Percentiles rank a stretch among this genome's conserved stretches.
Conservation (phyloP, 805 yeast species). For the Pichia nanzhaoensis region DNA sequence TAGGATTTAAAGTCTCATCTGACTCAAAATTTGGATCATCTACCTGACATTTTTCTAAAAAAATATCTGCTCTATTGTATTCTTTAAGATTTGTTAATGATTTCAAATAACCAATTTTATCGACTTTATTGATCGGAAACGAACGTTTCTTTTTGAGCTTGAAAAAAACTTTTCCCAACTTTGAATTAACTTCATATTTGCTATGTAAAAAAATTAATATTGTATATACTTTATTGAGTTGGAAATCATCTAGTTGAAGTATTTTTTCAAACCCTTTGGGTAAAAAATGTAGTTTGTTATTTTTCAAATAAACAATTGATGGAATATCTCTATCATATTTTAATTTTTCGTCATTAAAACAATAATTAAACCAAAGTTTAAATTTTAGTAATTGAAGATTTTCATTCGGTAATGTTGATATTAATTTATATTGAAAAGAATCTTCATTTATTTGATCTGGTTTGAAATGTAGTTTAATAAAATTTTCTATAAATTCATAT, state of each 20-base stretch:
- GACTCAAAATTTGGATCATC: conserved; percentile 12
- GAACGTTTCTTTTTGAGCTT: conserved; percentile 10
- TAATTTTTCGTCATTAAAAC: conserved; percentile 8
- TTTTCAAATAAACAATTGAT: conserved; percentile 8
- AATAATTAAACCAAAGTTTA: conserved; percentile 11
- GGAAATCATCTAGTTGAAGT: conserved; percentile 5
- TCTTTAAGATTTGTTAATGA: conserved; percentile 12
- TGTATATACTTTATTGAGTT: conserved; percentile 14
- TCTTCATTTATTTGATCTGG: conserved; percentile 1
- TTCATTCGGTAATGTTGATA: conserved; percentile 7
- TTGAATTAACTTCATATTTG: conserved; percentile 19
- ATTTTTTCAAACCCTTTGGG: conserved; percentile 11
- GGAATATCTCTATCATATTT: conserved; percentile 7
- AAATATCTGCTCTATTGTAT: conserved; percentile 13
- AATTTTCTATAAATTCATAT: conserved; percentile 4
- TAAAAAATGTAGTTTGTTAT: conserved; percentile 9
- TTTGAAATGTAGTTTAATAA: conserved; percentile 7
- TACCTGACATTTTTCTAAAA: conserved; percentile 7
- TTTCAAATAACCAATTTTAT: conserved; percentile 18
- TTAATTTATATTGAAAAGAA: conserved; percentile 8
- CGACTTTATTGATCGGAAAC: conserved; percentile 12
- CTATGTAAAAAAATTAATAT: conserved; percentile 18
- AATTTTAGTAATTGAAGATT: conserved; percentile 5
- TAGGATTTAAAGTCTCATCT: conserved; percentile 14
- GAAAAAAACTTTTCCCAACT: conserved; percentile 11